Conservation (phyloP, 2,329 filamentous ascomycete species). For the Penicillium sp. region DNA sequence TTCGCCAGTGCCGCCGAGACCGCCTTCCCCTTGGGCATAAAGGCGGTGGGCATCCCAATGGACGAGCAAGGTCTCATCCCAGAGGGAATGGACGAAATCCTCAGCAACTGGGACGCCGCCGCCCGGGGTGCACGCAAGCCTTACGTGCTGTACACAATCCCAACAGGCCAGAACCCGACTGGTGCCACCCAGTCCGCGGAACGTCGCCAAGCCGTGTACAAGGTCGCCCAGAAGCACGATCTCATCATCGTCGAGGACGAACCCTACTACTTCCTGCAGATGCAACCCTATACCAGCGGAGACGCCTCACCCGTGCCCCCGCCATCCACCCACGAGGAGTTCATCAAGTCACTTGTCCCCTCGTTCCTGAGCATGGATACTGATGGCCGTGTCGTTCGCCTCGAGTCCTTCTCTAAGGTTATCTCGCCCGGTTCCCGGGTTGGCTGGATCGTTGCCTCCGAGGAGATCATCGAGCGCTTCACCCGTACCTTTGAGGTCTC, state of each 20-base stretch:
- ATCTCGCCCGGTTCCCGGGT: slow-evolving; percentile 76
- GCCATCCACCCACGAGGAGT: slow-evolving; percentile 66
- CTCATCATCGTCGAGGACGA: slow-evolving; percentile 88
- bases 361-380: slow-evolving; percentile 76
- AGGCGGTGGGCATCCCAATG: slow-evolving; percentile 61
- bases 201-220: slow-evolving; percentile 71
- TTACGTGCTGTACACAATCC: slow-evolving; percentile 68
- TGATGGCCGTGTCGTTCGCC: slow-evolving; percentile 82
- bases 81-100: slow-evolving; percentile 60
- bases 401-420: slow-evolving; percentile 94
- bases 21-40: slow-evolving; percentile 62
- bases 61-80: slow-evolving; percentile 66
- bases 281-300: slow-evolving; percentile 67
- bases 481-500: slow-evolving; percentile 78
- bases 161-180: slow-evolving; percentile 87
- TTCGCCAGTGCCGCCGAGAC: slow-evolving; percentile 76
- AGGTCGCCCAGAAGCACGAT: slow-evolving; percentile 78
- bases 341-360: slow-evolving; percentile 71
- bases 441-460: slow-evolving; percentile 87
- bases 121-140: slow-evolving; percentile 62
- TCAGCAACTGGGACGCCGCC: slow-evolving; percentile 64
- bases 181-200: slow-evolving; percentile 73
- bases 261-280: slow-evolving; percentile 90
- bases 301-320: slow-evolving; percentile 54
- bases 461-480: slow-evolving; percentile 80